phyloP scores from a whole-genome alignment of 345 rosid species.

The Arabis alpina region DNA sequence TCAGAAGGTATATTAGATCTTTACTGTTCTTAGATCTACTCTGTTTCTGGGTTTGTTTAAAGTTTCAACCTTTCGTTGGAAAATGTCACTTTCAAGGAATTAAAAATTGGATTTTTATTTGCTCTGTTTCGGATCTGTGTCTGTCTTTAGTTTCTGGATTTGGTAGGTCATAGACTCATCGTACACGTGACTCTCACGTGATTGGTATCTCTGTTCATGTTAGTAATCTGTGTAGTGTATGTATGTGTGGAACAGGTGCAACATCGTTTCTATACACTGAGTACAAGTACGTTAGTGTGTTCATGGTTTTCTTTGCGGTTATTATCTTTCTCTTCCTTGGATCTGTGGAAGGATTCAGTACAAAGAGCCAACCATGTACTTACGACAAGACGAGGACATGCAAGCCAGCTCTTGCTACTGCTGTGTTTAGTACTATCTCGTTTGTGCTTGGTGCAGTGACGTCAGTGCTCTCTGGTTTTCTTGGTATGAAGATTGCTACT shows the following conservation, averaged over 20 bases:
- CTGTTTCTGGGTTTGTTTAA: neutral
- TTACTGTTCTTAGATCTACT: slow-evolving; percentile 16
- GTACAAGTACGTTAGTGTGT: slow-evolving; percentile 62
- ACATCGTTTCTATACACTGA: slow-evolving; percentile 68
- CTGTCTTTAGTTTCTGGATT: neutral
- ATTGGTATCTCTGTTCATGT: too few species aligned
- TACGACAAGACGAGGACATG: slow-evolving; percentile 58
- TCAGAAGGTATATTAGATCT: slow-evolving; percentile 64
- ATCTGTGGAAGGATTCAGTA: slow-evolving; percentile 73
- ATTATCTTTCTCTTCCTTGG: slow-evolving; percentile 70
- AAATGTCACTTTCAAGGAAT: slow-evolving; percentile 16
- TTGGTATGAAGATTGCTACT: slow-evolving; percentile 93
- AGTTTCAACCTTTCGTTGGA: neutral
- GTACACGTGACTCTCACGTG: slow-evolving; percentile 12
- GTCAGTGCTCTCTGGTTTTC: slow-evolving; percentile 83
- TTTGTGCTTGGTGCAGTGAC: slow-evolving; percentile 79
- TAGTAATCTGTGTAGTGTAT: too few species aligned
- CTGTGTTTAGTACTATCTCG: slow-evolving; percentile 74
- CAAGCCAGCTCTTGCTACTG: slow-evolving; percentile 89
- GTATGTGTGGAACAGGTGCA: slow-evolving; percentile 52
- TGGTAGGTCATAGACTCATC: neutral
- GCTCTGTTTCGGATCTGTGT: neutral
- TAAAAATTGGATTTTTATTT: slow-evolving; percentile 2
- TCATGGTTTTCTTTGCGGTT: slow-evolving; percentile 62
- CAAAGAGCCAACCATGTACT: slow-evolving; percentile 68